phyloP scores from a whole-genome alignment of 139 green algal species.

The Chlamydomonas incerta region DNA sequence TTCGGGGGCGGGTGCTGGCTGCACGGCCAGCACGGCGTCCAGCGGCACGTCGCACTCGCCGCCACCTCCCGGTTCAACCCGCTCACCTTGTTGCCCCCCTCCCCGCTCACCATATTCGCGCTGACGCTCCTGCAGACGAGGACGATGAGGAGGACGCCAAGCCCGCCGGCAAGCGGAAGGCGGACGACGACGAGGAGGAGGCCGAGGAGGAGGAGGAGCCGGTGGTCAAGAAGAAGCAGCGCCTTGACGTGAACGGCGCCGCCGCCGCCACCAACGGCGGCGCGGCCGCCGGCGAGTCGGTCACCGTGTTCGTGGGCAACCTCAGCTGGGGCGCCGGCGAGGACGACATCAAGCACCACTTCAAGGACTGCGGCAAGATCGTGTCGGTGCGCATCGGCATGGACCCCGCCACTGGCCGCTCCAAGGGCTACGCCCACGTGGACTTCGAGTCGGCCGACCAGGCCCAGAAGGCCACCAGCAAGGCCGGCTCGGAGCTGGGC shows the following conservation, averaged over 20 bases:
- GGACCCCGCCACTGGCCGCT: conserved; percentile 67
- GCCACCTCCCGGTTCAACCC: too few relatives aligned
- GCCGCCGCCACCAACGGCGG: conserved; percentile 30
- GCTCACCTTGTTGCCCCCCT: too few relatives aligned
- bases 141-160: conserved; percentile 46
- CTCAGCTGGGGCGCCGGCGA: conserved; percentile 72
- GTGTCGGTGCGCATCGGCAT: conserved; percentile 20
- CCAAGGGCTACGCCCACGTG: conserved; percentile 79
- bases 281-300: conserved; percentile 15
- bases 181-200: conserved; percentile 32
- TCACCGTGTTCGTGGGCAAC: conserved; percentile 80
- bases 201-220: conserved; percentile 44
- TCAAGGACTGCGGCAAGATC: conserved; percentile 73
- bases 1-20: too few relatives aligned
- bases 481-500: conserved; percentile 70
- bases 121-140: too few relatives aligned
- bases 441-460: conserved; percentile 65
- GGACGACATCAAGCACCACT: conserved; percentile 64
- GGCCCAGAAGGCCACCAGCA: conserved; percentile 47
- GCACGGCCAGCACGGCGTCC: too few relatives aligned
- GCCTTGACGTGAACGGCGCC: conserved; percentile 36
- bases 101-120: too few relatives aligned
- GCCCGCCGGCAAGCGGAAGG: conserved; percentile 44
- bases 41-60: too few relatives aligned
- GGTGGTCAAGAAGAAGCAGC: conserved; percentile 56